These are phyloP conservation scores for Coemansia sp. DNA, from an alignment of 192 early-diverging fungal species.

Conservation along the genomic window DNA sequence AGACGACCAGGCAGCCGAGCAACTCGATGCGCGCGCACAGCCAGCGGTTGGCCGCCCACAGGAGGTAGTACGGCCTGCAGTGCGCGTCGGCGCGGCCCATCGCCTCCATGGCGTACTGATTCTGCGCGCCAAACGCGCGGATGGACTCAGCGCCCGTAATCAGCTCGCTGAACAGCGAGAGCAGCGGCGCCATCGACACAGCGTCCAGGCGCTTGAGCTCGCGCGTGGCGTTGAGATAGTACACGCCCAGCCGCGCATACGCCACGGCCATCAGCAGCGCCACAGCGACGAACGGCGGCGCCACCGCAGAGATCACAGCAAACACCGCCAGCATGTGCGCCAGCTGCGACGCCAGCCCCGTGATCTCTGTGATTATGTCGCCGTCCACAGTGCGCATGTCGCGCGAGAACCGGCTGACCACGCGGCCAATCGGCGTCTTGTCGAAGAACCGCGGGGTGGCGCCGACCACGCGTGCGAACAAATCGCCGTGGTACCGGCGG, in stretches of 20 bases:
- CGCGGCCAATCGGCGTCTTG: constrained; percentile 85
- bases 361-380: constrained; percentile 56
- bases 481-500: constrained; percentile 58
- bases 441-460: constrained; percentile 90
- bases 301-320: constrained; percentile 65
- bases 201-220: constrained; percentile 92
- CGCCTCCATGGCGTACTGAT: constrained; percentile 71
- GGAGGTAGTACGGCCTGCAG: constrained; percentile 84
- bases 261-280: constrained; percentile 60
- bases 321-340: constrained; percentile 63
- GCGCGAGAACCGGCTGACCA: constrained; percentile 87
- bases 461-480: constrained; percentile 66
- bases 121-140: constrained; percentile 82
- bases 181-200: constrained; percentile 73
- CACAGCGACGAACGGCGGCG: constrained; percentile 76
- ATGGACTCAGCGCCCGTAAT: constrained; percentile 78
- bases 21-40: constrained; percentile 84
- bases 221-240: constrained; percentile 79
- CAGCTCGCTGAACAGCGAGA: constrained; percentile 84
- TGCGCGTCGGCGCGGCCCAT: constrained; percentile 70
- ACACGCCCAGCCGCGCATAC: constrained; percentile 68
- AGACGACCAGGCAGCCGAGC: constrained; percentile 75
- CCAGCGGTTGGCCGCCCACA: constrained; percentile 94
- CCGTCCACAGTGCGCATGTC: constrained; percentile 89
- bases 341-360: constrained; percentile 59